phyloP scores from a whole-genome alignment of 176 grass and related monocot genomes.

The Triticum urartu region DNA sequence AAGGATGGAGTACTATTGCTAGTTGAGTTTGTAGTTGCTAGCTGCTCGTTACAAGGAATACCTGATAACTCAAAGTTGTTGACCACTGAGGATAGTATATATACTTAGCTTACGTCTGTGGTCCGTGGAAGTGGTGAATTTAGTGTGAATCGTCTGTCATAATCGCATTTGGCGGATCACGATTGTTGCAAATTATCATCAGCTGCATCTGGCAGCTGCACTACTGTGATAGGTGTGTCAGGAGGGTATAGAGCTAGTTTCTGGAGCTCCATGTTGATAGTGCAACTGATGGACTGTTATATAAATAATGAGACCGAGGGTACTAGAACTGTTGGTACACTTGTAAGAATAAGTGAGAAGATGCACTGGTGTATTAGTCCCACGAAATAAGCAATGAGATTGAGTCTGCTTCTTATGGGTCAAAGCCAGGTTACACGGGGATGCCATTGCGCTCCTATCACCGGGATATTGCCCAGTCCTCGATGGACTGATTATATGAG shows the following conservation, averaged over 20 bases:
- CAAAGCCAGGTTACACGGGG: neutral
- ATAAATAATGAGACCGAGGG: neutral
- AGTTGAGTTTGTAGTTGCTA: neutral
- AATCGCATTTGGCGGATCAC: neutral
- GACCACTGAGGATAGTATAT: neutral
- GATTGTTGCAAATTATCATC: neutral
- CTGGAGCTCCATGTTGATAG: neutral
- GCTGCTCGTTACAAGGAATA: neutral
- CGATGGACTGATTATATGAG: neutral
- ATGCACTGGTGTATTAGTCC: neutral
- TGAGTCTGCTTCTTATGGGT: neutral
- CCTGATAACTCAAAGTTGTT: neutral
- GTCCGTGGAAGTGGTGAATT: neutral
- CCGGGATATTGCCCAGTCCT: neutral
- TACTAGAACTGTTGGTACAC: neutral
- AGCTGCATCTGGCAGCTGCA: neutral
- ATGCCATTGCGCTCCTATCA: neutral
- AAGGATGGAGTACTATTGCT: neutral
- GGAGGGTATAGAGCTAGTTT: neutral
- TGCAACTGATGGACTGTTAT: neutral
- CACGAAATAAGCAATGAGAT: neutral
- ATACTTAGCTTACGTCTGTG: neutral
- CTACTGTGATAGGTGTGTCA: neutral
- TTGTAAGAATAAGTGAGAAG: neutral
- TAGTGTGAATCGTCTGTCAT: neutral